phyloP scores from a whole-genome alignment of 2,329 filamentous ascomycete species.

The Coniosporium tulheliwenetii region DNA sequence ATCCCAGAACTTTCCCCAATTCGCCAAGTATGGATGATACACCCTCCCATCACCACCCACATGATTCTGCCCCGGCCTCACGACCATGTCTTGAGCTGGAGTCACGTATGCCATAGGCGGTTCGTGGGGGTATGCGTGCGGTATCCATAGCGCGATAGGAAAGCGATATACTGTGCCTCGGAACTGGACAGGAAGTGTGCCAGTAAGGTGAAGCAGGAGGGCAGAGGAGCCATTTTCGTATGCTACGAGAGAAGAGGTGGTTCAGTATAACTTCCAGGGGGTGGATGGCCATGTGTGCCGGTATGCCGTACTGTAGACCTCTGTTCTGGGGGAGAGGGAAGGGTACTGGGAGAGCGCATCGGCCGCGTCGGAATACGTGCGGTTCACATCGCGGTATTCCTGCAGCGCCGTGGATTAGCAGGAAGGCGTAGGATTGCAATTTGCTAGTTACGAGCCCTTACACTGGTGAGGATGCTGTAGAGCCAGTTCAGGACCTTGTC shows the following conservation, averaged over 20 bases:
- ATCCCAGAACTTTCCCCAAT: conserved; percentile 84
- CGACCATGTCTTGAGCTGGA: conserved; percentile 73
- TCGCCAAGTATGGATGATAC: conserved; percentile 88
- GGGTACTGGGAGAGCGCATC: conserved; percentile 66
- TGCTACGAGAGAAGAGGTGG: conserved; percentile 34
- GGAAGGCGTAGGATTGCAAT: not conserved
- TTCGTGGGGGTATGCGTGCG: conserved; percentile 75
- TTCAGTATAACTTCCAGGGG: not conserved
- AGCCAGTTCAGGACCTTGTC: conserved; percentile 92
- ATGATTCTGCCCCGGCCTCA: conserved; percentile 74
- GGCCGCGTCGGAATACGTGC: conserved; percentile 83
- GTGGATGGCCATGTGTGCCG: conserved; percentile 1
- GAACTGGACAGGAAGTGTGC: conserved; percentile 83
- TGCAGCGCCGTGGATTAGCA: conserved; percentile 26
- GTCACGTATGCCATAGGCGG: conserved; percentile 79
- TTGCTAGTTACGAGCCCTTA: not conserved
- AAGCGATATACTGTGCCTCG: conserved; percentile 82
- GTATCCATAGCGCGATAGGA: conserved; percentile 83
- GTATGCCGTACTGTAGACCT: conserved; percentile 69
- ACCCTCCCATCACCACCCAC: conserved; percentile 85
- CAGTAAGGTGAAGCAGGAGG: conserved; percentile 70
- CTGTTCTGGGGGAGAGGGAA: conserved; percentile 69
- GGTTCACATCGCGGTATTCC: conserved; percentile 89
- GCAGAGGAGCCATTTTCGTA: conserved; percentile 79
- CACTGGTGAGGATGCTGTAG: conserved; percentile 62